Evolutionary conservation across 352 stramenopile species (phyloP), one percentile per base, ranked within the genome.

Genomic region (Phytophthora multivora): DNA sequence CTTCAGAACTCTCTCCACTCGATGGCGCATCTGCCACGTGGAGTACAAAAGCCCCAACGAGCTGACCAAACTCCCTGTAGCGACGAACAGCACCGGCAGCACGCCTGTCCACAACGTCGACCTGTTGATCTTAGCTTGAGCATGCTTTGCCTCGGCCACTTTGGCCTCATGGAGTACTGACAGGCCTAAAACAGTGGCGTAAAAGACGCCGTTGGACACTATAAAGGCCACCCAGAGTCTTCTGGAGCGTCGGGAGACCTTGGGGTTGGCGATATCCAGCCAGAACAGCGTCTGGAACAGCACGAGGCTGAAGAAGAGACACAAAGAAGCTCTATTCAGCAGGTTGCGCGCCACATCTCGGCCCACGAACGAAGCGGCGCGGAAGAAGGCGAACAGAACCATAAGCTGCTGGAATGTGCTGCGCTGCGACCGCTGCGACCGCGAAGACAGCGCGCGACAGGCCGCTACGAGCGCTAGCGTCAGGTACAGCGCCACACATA

Each of bases 261-360:
- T 89, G 8, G 86, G 81, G 63, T 95, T 95, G 47, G 83, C 83
- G 50, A 95, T 92, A 69, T 95, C 86, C 55, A 95, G 72, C 86
- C 86, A 95, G 40, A 92, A 88, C 31, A 95, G 71, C 56, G 91
- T 88, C 50, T 95, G 84, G 71, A 93, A 92, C 30, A 93, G 76
- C 59, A 92, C 80, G 56, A 95, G 81, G 56, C 80, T 90, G 69
- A 95, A 95, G 59, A 95, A 95, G 8, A 93, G 59, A 48, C 86
- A 95, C 16, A 93, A 66, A 33, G 86, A 77, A 16, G 80, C 57
- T 33, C 84, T 84, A 59, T 95, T 90, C 21, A 93, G 53, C 36
- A 93, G 33, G 23, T 89, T 83, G 38, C 83, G 73, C 26, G 69
- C 50, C 4, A 71, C 36, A 7, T 60, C 56, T 5, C 38, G 23